Conservation (phyloP, 495 filamentous ascomycete species). For the Penicilliopsis zonata region DNA sequence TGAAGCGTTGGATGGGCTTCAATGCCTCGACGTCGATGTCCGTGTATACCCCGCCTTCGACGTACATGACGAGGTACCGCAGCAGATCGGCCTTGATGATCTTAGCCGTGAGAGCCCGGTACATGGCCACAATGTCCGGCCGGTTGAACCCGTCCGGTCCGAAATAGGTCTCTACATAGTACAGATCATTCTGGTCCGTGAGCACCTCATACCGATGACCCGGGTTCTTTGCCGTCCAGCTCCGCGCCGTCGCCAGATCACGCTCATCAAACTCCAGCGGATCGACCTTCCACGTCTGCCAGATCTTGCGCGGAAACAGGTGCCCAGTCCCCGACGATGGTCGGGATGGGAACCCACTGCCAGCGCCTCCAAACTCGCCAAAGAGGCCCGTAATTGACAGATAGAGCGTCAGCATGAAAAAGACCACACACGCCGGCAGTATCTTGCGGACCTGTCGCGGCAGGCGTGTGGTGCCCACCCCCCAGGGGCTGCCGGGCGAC, state of each 20-base stretch:
- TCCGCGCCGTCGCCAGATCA: slow-evolving; percentile 37
- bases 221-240: slow-evolving; percentile 48
- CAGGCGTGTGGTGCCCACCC: too few species aligned
- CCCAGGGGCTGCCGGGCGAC: too few species aligned
- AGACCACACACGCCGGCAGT: slow-evolving; percentile 15
- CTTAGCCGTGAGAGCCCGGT: slow-evolving; percentile 39
- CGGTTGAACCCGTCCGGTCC: slow-evolving; percentile 45
- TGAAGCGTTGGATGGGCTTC: slow-evolving; percentile 29
- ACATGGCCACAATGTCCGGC: slow-evolving; percentile 47
- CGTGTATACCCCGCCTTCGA: slow-evolving; percentile 37
- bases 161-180: slow-evolving; percentile 48
- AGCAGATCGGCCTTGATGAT: slow-evolving; percentile 47
- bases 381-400: slow-evolving; percentile 11
- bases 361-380: slow-evolving; percentile 7
- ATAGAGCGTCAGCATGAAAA: slow-evolving; percentile 28
- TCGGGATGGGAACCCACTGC: slow-evolving; percentile 6
- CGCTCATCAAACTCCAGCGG: slow-evolving; percentile 44
- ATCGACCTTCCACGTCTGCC: slow-evolving; percentile 58
- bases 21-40: slow-evolving; percentile 40
- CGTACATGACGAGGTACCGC: slow-evolving; percentile 41
- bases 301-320: slow-evolving; percentile 42
- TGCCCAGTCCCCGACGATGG: slow-evolving; percentile 8
- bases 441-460: slow-evolving; percentile 11
- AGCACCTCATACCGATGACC: slow-evolving; percentile 50
- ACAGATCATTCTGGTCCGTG: slow-evolving; percentile 47